Evolutionary conservation across 148 eudicot genomes (phyloP).

Genomic region (Camellia lanceoleosa): DNA sequence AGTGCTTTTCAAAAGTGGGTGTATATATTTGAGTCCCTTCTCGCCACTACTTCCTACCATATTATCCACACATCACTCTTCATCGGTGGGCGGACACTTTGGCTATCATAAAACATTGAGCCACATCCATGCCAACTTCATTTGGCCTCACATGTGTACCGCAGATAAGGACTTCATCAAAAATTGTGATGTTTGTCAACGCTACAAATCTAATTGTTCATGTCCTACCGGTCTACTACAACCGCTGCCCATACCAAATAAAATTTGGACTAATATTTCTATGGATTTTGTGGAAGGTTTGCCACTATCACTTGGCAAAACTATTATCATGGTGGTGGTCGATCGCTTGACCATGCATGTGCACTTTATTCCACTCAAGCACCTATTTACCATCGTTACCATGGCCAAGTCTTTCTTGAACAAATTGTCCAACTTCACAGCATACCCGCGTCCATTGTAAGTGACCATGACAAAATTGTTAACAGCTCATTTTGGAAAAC

Average conservation of each 20-base stretch:
- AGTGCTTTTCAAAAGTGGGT: not conserved
- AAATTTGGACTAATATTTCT: not conserved
- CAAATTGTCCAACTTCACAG: not conserved
- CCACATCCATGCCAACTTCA: too few relatives aligned
- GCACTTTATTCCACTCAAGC: too few relatives aligned
- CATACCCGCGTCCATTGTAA: not conserved
- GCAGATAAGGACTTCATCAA: too few relatives aligned
- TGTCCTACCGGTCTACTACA: not conserved
- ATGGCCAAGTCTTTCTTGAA: not conserved
- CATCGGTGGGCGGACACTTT: too few relatives aligned
- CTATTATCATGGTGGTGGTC: too few relatives aligned
- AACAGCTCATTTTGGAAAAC: not conserved
- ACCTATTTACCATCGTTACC: not conserved
- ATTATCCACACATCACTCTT: not conserved
- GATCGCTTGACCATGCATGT: too few relatives aligned
- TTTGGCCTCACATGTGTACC: too few relatives aligned
- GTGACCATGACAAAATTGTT: not conserved
- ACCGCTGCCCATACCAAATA: not conserved
- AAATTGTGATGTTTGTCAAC: too few relatives aligned
- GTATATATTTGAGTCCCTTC: not conserved
- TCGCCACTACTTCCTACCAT: not conserved
- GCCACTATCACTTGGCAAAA: too few relatives aligned
- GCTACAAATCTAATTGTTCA: too few relatives aligned
- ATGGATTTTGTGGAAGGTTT: too few relatives aligned
- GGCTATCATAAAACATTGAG: too few relatives aligned